Base-by-base conservation (phyloP, 768 basidiomycete genomes). In the Boletus tylopilopsis region DNA sequence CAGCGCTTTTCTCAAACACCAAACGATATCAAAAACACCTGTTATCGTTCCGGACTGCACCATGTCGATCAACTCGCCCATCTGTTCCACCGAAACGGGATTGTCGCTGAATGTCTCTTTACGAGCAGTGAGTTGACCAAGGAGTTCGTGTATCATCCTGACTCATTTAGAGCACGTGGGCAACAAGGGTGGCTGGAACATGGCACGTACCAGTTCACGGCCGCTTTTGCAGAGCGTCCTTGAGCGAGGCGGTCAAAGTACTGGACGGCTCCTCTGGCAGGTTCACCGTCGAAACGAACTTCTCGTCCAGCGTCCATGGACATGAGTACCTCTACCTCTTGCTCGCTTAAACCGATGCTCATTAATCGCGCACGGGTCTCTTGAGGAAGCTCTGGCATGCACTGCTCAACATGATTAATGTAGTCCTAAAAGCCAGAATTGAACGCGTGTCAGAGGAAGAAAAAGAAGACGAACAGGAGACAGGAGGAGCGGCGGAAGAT, bases 61-160 rank as follows among this genome's bases (percentile, higher is more conserved):
- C 52, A 94, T 69, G 55, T 88, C 85, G 33, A 97, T 76, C 33
- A 99, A 67, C 48, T 84, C 78, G 6, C 88, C 85, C 68, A 99
- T 72, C 58, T 89, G 84, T 11, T 63, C 67, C 0, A 75, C 68
- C 6, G 84, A 74, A 11, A 96, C 59, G 0, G 82, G 74, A 46
- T 85, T 85, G 8, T 81, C 73, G 32, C 65, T 63, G 63, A 84
- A 81, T 30, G 80, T 76, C 18, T 75, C 73, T 39, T 78, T 73
- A 35, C 79, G 77, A 2, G 76, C 74, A 1, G 84, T 71, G 3
- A 97, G 75, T 55, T 87, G 85, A 0, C 92, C 92, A 2, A 94
- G 71, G 0, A 96, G 75, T 52, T 94, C 90, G 51, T 98, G 90
- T 4, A 83, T 82, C 69, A 97, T 80, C 93, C 94, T 95, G 60